These are phyloP conservation scores for Rutidosis leptorrhynchoides DNA, from an alignment of 129 eudicot species.

Conservation along the genomic window DNA sequence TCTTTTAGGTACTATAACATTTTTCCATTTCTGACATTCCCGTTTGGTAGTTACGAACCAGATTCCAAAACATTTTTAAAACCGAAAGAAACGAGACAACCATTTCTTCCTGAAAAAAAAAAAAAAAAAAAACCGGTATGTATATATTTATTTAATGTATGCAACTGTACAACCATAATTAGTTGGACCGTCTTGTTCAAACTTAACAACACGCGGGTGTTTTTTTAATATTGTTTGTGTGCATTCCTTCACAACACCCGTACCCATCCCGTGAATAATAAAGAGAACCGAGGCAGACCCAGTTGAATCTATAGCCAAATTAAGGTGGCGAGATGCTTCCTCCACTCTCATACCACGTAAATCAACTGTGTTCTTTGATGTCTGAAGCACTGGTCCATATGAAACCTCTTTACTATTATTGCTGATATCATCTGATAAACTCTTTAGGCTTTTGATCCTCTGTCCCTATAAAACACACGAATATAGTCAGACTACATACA, in stretches of 20 bases:
- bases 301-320: slow-evolving; percentile 52
- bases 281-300: slow-evolving; percentile 69
- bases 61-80: not conserved
- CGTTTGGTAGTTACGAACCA: no score
- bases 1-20: no score
- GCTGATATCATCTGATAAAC: slow-evolving; percentile 31
- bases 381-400: slow-evolving; percentile 58
- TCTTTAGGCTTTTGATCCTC: slow-evolving; percentile 37
- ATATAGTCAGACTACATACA: not conserved
- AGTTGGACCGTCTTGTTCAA: slow-evolving; percentile 85
- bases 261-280: slow-evolving; percentile 86
- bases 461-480: slow-evolving; percentile 40
- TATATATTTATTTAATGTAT: slow-evolving; percentile 51
- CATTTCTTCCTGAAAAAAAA: not conserved
- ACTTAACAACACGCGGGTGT: slow-evolving; percentile 73
- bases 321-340: slow-evolving; percentile 65
- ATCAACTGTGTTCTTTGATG: slow-evolving; percentile 80
- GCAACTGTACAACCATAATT: slow-evolving; percentile 97
- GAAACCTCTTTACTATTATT: slow-evolving; percentile 32
- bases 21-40: no score
- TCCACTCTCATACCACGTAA: slow-evolving; percentile 81
- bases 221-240: slow-evolving; percentile 50
- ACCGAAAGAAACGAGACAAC: not conserved
- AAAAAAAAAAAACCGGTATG: not conserved
- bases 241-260: slow-evolving; percentile 69